Base-by-base conservation (phyloP, 352 stramenopile genomes). In the Globisporangium uncinulatum region DNA sequence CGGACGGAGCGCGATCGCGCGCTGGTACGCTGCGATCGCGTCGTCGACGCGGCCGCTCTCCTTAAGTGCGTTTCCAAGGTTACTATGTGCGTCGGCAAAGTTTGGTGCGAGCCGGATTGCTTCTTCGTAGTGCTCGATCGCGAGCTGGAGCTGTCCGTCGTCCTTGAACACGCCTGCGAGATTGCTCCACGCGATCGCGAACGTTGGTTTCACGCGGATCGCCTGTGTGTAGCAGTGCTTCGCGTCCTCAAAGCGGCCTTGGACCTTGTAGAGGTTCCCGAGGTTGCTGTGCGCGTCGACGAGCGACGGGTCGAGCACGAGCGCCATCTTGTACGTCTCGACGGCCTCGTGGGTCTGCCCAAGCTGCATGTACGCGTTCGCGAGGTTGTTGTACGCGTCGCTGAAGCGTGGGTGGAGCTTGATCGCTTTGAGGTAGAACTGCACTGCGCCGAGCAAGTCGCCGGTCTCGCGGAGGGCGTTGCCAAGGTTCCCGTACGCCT, bases 391-490 rank as follows among this genome's bases (percentile, higher is more conserved):
- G 75, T 97, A 97, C 6, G 89, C 89, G 54, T 97, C 89, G 45
- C 74, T 78, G 58, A 97, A 97, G 49, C 86, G 78, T 39, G 92
- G 92, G 49, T 97, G 92, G 9, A 97, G 70, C 57, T 95, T 95
- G 57, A 98, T 98, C 3, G 94, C 93, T 60, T 95, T 79, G 34
- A 94, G 63, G 63, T 97, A 98, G 62, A 97, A 98, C 59, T 97
- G 83, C 13, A 98, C 74, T 2, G 94, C 92, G 32, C 86, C 87
- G 19, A 83, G 39, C 14, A 97, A 47, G 62, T 98, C 87, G 14
- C 94, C 94, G 13, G 97, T 75, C 70, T 98, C 93, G 56, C 97
- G 97, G n/a, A 98, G 78, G 39, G 91, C 90, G 63, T 98, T 98
- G 53, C 91, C 94, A 29, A 98, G 71, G 58, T 98, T 98, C 42